phyloP scores from a whole-genome alignment of 2,329 filamentous ascomycete species.

The Fusarium lyarnte region DNA sequence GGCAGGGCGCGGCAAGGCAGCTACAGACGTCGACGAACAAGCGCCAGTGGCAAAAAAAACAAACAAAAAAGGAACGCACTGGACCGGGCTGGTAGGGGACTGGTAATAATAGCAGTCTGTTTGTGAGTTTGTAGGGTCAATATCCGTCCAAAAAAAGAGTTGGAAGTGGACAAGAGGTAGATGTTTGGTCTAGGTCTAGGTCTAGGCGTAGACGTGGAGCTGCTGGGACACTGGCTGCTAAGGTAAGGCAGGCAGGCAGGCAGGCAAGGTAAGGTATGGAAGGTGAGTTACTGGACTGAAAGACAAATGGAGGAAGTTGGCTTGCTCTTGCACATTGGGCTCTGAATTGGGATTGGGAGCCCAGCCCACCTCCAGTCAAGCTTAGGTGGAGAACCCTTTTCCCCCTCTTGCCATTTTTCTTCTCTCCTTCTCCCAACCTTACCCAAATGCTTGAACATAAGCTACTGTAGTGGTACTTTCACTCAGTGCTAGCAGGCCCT shows the following conservation, averaged over 20 bases:
- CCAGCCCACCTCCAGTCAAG: constrained; percentile 17
- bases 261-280: background rate
- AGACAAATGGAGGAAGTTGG: constrained; percentile 25
- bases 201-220: constrained; percentile 30
- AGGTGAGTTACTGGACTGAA: background rate
- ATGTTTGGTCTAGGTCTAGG: constrained; percentile 39
- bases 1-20: constrained; percentile 26
- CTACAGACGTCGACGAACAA: constrained; percentile 23
- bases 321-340: constrained; percentile 9
- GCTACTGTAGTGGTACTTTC: constrained; percentile 14
- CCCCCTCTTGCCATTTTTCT: background rate
- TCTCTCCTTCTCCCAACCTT: constrained; percentile 8
- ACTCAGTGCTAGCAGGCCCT: constrained; percentile 28
- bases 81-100: background rate
- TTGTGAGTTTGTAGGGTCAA: constrained; percentile 13
- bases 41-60: constrained; percentile 30
- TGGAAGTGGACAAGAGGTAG: constrained; percentile 23
- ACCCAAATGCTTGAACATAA: constrained; percentile 22
- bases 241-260: background rate
- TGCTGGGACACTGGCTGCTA: constrained; percentile 1
- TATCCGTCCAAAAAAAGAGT: constrained; percentile 32
- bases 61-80: background rate
- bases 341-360: constrained; percentile 17
- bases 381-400: constrained; percentile 32
- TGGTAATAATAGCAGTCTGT: constrained; percentile 17